phyloP scores from a whole-genome alignment of 169 alveolate species.

The Eimeria falciformis region DNA sequence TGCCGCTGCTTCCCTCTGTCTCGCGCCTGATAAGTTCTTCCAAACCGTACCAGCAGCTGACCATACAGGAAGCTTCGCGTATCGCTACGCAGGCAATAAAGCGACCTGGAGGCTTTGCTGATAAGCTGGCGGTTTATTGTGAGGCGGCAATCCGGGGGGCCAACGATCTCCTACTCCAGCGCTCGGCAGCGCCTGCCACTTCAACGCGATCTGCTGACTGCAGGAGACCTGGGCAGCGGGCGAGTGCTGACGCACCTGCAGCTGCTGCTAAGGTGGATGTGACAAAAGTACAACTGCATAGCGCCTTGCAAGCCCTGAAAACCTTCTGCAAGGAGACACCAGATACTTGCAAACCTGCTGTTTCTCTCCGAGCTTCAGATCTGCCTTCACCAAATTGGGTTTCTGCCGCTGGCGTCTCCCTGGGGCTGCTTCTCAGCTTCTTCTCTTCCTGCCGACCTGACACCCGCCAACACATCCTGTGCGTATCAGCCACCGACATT shows the following conservation, averaged over 20 bases:
- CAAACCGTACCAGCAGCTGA: neutral
- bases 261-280: constrained; percentile 11
- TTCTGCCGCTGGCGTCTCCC: constrained; percentile 49
- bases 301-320: neutral
- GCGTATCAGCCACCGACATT: neutral
- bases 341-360: neutral
- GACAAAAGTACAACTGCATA: neutral
- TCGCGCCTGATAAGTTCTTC: neutral
- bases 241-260: neutral
- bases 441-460: constrained; percentile 31
- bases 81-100: constrained; percentile 14
- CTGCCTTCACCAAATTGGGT: constrained; percentile 16
- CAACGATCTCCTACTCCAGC: constrained; percentile 36
- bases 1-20: neutral
- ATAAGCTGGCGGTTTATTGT: constrained; percentile 42
- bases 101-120: constrained; percentile 57
- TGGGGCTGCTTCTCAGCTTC: constrained; percentile 53
- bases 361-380: neutral
- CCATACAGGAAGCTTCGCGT: constrained; percentile 43
- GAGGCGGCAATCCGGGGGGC: constrained; percentile 55
- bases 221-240: neutral
- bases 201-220: neutral
- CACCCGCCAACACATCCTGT: constrained; percentile 28
- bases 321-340: neutral
- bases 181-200: neutral